Base-by-base conservation (phyloP, 495 filamentous ascomycete genomes). In the Schizothecium vesticola region DNA sequence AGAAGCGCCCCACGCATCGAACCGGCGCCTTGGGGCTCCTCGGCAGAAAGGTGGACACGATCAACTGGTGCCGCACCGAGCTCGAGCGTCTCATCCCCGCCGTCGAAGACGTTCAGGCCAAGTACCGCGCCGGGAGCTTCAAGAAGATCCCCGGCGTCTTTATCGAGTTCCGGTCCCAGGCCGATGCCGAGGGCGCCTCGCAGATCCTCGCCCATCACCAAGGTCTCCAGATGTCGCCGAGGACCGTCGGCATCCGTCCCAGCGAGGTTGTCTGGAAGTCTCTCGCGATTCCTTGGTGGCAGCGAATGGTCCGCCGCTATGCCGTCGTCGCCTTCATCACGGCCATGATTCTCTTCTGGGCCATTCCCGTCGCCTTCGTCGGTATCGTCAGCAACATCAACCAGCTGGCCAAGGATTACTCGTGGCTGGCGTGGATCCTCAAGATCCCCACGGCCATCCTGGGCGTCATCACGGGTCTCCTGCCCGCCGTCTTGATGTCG, bases 11-110 rank as follows among this genome's bases (percentile, higher is more conserved):
- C 5, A 92, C 92, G 7, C 95, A 98, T 76, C 88, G 88, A 43
- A 82, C 92, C 65, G 96, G 92, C 71, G 80, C 83, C 59, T 78
- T 97, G 56, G 85, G 85, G n/a, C 76, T 89, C 24, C 84, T 96
- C 69, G 95, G 95, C 67, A 88, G 94, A 79, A 98, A 98, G 84
- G 92, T 97, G 31, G 93, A 97, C 78, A 92, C 92, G 0, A 97
- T 97, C 82, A 90, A 96, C 75, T 98, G 94, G 92, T 91, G 88
- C 74, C 90, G 95, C 68, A 81, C 85, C 1, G 90, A 96, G 77
- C 89, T 99, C 24, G 87, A 89, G 73, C 89, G 87, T 64, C 84
- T 97, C 61, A 91, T 90, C 68, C 94, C 94, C 3, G 86, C 90
- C 68, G 89, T 92, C 66, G 89, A 94, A 59, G 82, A 88, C 22